A percentile compares a stretch with the other conserved stretches of the same genome.
Conservation (phyloP, 2,329 filamentous ascomycete genomes). For the Cladosporium sp. region DNA sequence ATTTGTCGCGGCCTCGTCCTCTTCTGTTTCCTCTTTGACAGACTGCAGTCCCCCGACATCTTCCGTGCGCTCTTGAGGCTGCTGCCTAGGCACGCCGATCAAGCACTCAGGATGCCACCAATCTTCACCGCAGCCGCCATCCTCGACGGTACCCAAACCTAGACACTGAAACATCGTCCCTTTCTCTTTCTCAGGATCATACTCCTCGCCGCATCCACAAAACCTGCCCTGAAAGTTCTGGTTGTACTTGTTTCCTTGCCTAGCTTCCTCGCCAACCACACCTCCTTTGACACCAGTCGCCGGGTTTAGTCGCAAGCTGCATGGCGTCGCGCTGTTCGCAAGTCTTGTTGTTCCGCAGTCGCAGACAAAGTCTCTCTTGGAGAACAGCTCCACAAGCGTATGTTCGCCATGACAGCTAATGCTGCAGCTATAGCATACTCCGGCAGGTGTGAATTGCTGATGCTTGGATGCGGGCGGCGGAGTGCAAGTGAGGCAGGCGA, state of each 20-base stretch:
- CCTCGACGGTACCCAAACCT: slow-evolving; percentile 70
- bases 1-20: slow-evolving; percentile 28
- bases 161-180: slow-evolving; percentile 98
- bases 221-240: slow-evolving; percentile 93
- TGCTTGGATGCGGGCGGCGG: slow-evolving; percentile 61
- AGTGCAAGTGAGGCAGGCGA: slow-evolving; percentile 90
- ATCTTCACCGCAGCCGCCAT: slow-evolving; percentile 89
- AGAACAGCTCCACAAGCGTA: slow-evolving; percentile 88
- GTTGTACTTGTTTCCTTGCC: slow-evolving; percentile 78
- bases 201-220: slow-evolving; percentile 81
- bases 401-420: slow-evolving; percentile 96
- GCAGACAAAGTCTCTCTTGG: slow-evolving; percentile 90
- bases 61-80: slow-evolving; percentile 32
- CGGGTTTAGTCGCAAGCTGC: slow-evolving; percentile 66
- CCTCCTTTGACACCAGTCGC: slow-evolving; percentile 68
- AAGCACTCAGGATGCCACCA: slow-evolving; percentile 97
- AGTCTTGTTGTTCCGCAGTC: slow-evolving; percentile 89
- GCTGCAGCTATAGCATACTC: slow-evolving; percentile 93
- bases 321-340: slow-evolving; percentile 58
- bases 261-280: slow-evolving; percentile 69
- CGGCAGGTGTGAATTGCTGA: slow-evolving; percentile 65
- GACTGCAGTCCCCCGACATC: slow-evolving; percentile 19
- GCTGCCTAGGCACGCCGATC: slow-evolving; percentile 69
- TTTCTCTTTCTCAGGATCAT: slow-evolving; percentile 82
- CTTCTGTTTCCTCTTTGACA: slow-evolving; percentile 28